Base-by-base conservation (phyloP, 2,329 filamentous ascomycete species). In the Canariomyces notabilis region DNA sequence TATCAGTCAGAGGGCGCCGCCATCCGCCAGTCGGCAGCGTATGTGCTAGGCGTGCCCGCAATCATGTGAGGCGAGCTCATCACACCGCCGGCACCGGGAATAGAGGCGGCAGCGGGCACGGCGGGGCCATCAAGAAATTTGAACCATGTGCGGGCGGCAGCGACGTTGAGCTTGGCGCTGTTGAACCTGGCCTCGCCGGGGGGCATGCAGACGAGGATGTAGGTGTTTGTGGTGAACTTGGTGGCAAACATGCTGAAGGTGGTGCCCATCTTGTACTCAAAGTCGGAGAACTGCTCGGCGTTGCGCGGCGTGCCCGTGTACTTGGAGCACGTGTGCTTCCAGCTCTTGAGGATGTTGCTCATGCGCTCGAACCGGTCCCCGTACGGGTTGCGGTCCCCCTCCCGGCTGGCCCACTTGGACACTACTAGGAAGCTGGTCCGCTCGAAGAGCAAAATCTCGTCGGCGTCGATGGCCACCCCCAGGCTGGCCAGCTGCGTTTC, bases 331-430 rank as follows among this genome's bases (percentile, higher is more conserved):
- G 74, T 80, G 70, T 97, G 91, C 73, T 97, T 98, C 73, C 97
- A 96, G 49, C 91, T 90, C 71, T 98, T 98, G 69, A 98, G 86
- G 61, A 98, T 96, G 66, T 95, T 97, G 52, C 86, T 93, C 62
- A 98, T 87, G 57, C 77, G 85, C 73, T 98, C 93, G 59, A 95
- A 89, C 2, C 93, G 86, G 67, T 98, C 93, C 41, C 85, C 85
- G 52, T 88, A 94, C 1, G 93, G 91, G 64, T 98, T 98, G 41
- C 79, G 69, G 29, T 77, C 75, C 36, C 89, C 89, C 51, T 84
- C 76, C 15, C 80, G 75, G 2, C 87, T 85, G 5, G 87, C 87
- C 70, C 95, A 93, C 48, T 86, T 89, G 0, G 89, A 95, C n/a
- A 98, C 90, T 43, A 91, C 94, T 0, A 98, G 78, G 67, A 96